Conservation (phyloP, 148 eudicot genomes). For the Rhododendron williamsianum region DNA sequence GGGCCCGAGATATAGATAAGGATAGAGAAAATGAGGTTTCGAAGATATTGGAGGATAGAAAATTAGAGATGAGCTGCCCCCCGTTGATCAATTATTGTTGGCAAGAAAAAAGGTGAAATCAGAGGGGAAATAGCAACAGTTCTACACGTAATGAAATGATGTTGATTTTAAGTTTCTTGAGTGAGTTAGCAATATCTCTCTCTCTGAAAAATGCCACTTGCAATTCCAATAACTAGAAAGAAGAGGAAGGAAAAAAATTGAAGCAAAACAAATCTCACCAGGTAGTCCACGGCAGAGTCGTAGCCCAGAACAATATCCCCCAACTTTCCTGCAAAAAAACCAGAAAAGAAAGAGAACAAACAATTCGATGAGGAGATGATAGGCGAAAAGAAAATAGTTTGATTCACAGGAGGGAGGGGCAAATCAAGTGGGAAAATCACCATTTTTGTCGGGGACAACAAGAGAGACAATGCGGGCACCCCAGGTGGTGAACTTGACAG, state of each 20-base stretch:
- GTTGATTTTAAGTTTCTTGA: background rate
- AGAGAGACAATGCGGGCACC: slow-evolving; percentile 66
- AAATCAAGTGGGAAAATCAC: slow-evolving; percentile 21
- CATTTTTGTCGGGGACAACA: slow-evolving; percentile 69
- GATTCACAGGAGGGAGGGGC: background rate
- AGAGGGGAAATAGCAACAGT: background rate
- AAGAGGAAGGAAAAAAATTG: background rate
- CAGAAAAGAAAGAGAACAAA: background rate
- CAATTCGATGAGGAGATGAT: background rate
- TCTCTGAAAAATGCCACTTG: background rate
- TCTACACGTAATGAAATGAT: background rate
- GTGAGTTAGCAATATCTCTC: background rate
- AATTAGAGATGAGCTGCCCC: too few relatives aligned
- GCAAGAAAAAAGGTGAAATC: background rate
- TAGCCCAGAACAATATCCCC: slow-evolving; percentile 70
- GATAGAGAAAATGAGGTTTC: background rate
- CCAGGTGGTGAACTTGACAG: slow-evolving; percentile 56
- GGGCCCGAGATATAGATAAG: background rate
- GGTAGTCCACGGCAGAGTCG: slow-evolving; percentile 39
- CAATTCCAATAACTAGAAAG: background rate
- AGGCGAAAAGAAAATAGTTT: background rate
- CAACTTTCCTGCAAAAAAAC: slow-evolving; percentile 43
- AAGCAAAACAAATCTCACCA: slow-evolving; percentile 30
- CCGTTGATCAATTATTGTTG: background rate
- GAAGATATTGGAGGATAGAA: background rate